Conservation (phyloP, 768 basidiomycete species). For the Macrolepiota albuminosa region DNA sequence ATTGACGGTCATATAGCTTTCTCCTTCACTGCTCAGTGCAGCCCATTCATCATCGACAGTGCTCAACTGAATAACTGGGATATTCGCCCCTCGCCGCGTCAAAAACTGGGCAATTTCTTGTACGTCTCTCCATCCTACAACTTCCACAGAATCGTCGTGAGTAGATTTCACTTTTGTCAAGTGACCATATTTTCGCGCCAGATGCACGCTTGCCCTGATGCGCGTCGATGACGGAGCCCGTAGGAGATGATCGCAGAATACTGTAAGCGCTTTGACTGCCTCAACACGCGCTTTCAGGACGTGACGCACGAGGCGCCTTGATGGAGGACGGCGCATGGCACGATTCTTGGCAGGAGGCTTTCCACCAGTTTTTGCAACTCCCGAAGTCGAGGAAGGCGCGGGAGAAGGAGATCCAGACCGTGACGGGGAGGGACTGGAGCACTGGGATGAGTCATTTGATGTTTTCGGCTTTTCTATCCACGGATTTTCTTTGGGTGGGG, state of each 20-base stretch:
- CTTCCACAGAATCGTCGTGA: constrained; percentile 21
- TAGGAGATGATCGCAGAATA: constrained; percentile 65
- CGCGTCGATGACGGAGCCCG: constrained; percentile 30
- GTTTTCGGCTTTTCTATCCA: constrained; percentile 57
- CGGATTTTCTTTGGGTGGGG: constrained; percentile 59
- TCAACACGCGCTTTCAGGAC: constrained; percentile 83
- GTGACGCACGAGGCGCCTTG: constrained; percentile 83
- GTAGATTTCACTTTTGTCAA: constrained; percentile 28
- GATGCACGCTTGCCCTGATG: constrained; percentile 43
- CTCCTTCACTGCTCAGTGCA: constrained; percentile 56
- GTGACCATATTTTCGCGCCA: constrained; percentile 46
- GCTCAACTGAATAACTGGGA: constrained; percentile 45
- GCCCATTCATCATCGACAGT: constrained; percentile 67
- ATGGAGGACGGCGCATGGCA: constrained; percentile 53
- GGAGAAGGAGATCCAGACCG: constrained; percentile 16
- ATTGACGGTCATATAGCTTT: constrained; percentile 32
- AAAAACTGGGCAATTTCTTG: constrained; percentile 73
- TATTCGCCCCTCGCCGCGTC: constrained; percentile 65
- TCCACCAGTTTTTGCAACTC: constrained; percentile 17
- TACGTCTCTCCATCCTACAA: constrained; percentile 57
- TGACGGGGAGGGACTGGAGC: constrained; percentile 13
- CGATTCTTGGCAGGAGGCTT: constrained; percentile 39
- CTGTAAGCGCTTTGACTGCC: constrained; percentile 71
- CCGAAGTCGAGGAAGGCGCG: constrained; percentile 12
- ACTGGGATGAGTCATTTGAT: constrained; percentile 17